A percentile compares a stretch with the other conserved stretches of the same genome.
phyloP scores from a whole-genome alignment of 345 rosid genomes.

The Isatis tinctoria region DNA sequence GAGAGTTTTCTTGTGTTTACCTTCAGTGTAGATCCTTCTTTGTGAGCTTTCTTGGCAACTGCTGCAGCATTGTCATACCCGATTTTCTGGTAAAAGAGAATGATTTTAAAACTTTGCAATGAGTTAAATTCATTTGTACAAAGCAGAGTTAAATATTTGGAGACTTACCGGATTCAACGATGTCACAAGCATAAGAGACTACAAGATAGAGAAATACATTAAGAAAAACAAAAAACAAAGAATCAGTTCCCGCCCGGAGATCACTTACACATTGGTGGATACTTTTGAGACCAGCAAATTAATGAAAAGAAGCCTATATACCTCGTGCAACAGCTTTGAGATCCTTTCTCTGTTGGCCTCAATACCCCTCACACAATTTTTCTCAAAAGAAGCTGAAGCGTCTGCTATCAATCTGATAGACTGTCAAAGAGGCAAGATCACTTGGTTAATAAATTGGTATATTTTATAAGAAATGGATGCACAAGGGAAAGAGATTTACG shows the following conservation, averaged over 20 bases:
- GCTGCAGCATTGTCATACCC: conserved; percentile 99
- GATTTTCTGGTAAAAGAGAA: conserved; percentile 60
- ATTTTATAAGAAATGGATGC: neutral
- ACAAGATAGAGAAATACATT: conserved; percentile 2
- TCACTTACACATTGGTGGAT: conserved; percentile 5
- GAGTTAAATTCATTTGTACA: neutral
- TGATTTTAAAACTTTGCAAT: neutral
- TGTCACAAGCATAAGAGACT: conserved; percentile 98
- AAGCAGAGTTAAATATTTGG: conserved; percentile 4
- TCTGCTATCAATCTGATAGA: conserved; percentile 86
- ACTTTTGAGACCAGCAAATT: conserved; percentile 19
- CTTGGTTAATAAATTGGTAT: neutral
- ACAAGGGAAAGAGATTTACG: conserved; percentile 6
- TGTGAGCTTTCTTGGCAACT: conserved; percentile 97
- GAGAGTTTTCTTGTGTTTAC: conserved; percentile 33
- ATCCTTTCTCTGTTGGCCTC: conserved; percentile 86
- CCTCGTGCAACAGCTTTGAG: conserved; percentile 90
- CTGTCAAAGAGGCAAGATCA: conserved; percentile 35
- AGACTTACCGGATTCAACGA: conserved; percentile 91
- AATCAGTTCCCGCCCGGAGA: neutral
- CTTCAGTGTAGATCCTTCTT: conserved; percentile 90
- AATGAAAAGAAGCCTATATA: conserved; percentile 27
- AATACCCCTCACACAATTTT: conserved; percentile 88
- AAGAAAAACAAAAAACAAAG: neutral
- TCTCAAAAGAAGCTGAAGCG: conserved; percentile 92